These are phyloP conservation scores for Huntiella bhutanensis DNA, from an alignment of 2,329 filamentous ascomycete species.

Conservation along the genomic window DNA sequence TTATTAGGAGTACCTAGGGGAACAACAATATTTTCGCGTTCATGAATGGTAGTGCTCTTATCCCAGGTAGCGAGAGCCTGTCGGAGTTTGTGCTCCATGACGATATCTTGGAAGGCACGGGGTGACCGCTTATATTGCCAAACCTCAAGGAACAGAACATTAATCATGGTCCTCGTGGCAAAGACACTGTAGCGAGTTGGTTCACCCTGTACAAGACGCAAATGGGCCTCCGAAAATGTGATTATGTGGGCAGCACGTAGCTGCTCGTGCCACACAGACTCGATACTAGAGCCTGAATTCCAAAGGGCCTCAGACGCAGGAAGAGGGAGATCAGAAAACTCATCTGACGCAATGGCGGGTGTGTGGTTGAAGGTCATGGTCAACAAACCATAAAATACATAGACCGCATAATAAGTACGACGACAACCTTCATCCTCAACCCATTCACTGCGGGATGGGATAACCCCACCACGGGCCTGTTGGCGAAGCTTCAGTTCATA, in stretches of 20 bases:
- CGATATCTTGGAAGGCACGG: constrained; percentile 91
- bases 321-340: constrained; percentile 82
- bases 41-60: constrained; percentile 81
- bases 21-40: constrained; percentile 74
- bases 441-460: constrained; percentile 75
- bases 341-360: constrained; percentile 93
- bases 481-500: constrained; percentile 90
- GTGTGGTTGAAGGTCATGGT: constrained; percentile 97
- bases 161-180: constrained; percentile 95
- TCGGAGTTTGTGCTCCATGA: constrained; percentile 93
- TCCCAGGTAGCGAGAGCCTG: constrained; percentile 97
- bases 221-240: constrained; percentile 85
- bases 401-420: constrained; percentile 93
- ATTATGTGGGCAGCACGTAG: constrained; percentile 52
- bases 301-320: constrained; percentile 88
- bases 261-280: constrained; percentile 59
- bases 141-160: constrained; percentile 90
- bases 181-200: constrained; percentile 85
- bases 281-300: constrained; percentile 67
- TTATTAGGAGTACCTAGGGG: constrained; percentile 88
- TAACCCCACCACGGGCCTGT: constrained; percentile 60
- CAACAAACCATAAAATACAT: constrained; percentile 93
- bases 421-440: constrained; percentile 92
- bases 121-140: constrained; percentile 98
- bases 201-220: constrained; percentile 89